Percentiles rank a stretch among this genome's conserved stretches.
Conservation (phyloP, 257 asterid species). For the Solanum chaucha region DNA sequence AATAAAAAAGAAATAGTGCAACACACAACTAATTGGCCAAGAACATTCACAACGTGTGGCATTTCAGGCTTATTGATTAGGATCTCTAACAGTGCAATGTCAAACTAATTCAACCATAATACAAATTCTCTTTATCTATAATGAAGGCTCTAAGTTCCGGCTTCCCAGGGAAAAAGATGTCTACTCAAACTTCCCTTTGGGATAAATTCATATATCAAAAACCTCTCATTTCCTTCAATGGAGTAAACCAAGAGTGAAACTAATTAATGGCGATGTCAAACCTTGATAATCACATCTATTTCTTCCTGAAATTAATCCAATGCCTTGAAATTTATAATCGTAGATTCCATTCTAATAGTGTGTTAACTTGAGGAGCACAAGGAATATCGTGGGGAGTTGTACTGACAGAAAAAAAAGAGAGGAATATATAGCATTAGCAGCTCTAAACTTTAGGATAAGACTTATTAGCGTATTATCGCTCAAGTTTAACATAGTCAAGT, state of each 20-base stretch:
- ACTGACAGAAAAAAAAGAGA: too few species aligned
- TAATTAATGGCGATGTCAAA: not conserved
- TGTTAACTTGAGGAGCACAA: not conserved
- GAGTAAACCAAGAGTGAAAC: not conserved
- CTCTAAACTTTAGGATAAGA: not conserved
- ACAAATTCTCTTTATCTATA: not conserved
- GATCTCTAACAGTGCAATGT: not conserved
- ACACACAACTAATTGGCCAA: not conserved
- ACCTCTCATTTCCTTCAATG: too few species aligned
- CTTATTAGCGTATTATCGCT: not conserved
- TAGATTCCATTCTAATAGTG: not conserved
- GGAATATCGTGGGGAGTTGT: not conserved
- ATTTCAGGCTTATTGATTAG: too few species aligned
- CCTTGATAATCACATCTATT: not conserved
- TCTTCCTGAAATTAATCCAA: not conserved
- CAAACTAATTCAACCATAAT: not conserved
- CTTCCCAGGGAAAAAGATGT: too few species aligned
- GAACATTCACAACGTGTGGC: not conserved
- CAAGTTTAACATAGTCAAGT: not conserved
- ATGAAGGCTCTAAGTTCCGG: too few species aligned
- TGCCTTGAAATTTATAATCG: not conserved
- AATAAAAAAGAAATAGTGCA: not conserved
- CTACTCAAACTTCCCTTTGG: too few species aligned
- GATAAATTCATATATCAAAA: too few species aligned
- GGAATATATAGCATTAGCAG: not conserved